Conservation (phyloP, 169 alveolate species). For the Haemoproteus tartakovskyi region DNA sequence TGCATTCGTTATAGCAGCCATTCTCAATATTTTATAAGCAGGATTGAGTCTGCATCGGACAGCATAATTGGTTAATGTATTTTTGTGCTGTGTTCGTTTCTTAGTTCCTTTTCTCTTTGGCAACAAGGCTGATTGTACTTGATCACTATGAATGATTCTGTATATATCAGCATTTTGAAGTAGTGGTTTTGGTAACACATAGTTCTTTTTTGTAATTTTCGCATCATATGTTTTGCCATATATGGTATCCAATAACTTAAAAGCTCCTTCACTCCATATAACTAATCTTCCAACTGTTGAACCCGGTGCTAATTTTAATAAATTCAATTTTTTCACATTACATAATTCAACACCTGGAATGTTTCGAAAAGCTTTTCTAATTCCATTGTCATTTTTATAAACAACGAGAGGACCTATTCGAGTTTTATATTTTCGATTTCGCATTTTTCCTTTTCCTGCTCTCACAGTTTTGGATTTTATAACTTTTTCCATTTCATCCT, state of each 20-base stretch:
- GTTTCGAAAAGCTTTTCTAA: conserved; percentile 95
- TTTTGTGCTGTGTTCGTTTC: conserved; percentile 60
- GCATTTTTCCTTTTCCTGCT: conserved; percentile 94
- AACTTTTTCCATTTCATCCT: conserved; percentile 87
- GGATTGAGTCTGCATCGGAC: conserved; percentile 71
- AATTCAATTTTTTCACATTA: conserved; percentile 93
- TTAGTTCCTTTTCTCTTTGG: conserved; percentile 73
- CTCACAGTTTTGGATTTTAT: conserved; percentile 80
- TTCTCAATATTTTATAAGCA: conserved; percentile 63
- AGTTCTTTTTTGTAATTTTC: conserved; percentile 73
- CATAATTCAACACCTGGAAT: conserved; percentile 96
- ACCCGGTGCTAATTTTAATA: conserved; percentile 98
- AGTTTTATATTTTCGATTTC: conserved; percentile 92
- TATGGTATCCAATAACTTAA: conserved; percentile 83
- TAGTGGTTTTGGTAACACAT: conserved; percentile 85
- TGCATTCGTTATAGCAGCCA: conserved; percentile 29
- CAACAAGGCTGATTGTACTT: conserved; percentile 91
- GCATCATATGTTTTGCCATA: conserved; percentile 15
- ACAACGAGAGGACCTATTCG: conserved; percentile 97
- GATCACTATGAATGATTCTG: conserved; percentile 94
- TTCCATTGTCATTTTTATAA: conserved; percentile 91
- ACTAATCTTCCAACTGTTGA: conserved; percentile 97
- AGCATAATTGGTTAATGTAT: conserved; percentile 70
- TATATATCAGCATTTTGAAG: conserved; percentile 84
- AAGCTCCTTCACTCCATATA: conserved; percentile 95